Evolutionary conservation across 116 monocot genomes (phyloP), one percentile per base, ranked within the genome.

Genomic region (Trichopus zeylanicus): DNA sequence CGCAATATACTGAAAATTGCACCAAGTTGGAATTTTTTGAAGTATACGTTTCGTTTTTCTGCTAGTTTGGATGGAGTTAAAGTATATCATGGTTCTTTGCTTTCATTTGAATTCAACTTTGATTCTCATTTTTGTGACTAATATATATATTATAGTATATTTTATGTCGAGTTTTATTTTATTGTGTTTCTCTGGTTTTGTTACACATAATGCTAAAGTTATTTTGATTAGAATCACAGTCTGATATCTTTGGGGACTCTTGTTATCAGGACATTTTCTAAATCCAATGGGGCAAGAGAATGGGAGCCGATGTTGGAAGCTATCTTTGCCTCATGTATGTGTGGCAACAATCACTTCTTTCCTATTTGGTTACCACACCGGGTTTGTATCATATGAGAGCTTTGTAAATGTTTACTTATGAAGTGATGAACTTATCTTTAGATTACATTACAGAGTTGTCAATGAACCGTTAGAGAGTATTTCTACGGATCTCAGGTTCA

Each of bases 381-480:
- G 92, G 98, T 99, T 62, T 13, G 70, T 71, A 5, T n/a, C 11
- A 26, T 2, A 26, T 37, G 18, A 48, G 32, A 12, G 34, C 7
- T 64, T 8, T 51, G 46, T 22, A 24, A 51, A 21, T 6, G 21
- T 49, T 21, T 49, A 49, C 21, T 0, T 25, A 9, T 22, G 21
- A 49, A 49, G 5, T 49, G 13, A 15, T 42, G 47, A 11, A 22
- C 22, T 22, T 0, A 48, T 33, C n/a, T 49, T 20, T 31, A 69
- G n/a, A 31, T 10, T 58, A 2, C 19, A 19, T 62, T 70, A 51
- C 69, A 99, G 98, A 35, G 99, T 99, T 69, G 92, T 99, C 42
- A 99, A 99, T 70, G 99, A 92, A 60, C 80, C 99, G 6, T 71
- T 99, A 0, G 92, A 99, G 69, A 92, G 79, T 55, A 99, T 99